Base-by-base conservation (phyloP, 192 early-diverging fungal genomes). In the Spinellus fusiger region DNA sequence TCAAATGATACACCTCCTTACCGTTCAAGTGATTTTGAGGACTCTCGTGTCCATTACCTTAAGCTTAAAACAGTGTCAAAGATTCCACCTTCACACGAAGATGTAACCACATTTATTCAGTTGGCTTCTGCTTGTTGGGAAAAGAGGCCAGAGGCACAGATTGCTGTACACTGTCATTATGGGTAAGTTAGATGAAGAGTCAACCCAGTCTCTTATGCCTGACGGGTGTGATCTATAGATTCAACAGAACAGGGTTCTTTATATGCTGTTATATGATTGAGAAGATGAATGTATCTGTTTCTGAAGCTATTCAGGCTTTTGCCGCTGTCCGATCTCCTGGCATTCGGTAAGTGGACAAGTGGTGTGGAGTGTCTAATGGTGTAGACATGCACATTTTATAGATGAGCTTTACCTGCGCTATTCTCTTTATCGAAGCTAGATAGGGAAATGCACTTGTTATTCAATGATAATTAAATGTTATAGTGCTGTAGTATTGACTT, bases 141-240 rank as follows among this genome's bases (percentile, higher is more conserved):
- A 13, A 68, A 76, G n/a, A 74, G 69, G 4, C 73, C 76, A 38
- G 74, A 73, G 31, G 64, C 71, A 10, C 78, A 82, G n/a, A 75
- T 82, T 28, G 80, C 78, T 4, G 78, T 82, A 0, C 80, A 82
- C 55, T 82, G 80, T 64, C 80, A 82, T 53, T 82, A 82, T 66
- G 80, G 80, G 79, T 77, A 71, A 55, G 57, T 37, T 5, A 23
- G 15, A 20, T 15, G 16, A 15, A 28, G 22, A 3, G 2, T 10
- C 10, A 12, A 44, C 18, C 2, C 2, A 12, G 18, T 3, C 13
- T 44, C 40, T 37, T 44, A 44, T n/a, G 3, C 13, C 1, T 44
- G 40, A 44, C 15, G 23, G 18, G 37, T 56, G 29, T 10, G 18
- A 15, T 6, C n/a, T n/a, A n/a, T 59, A 80, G 79, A 0, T 82